Evolutionary conservation across 2,329 filamentous ascomycete species (phyloP), one percentile per base, ranked within the genome.

Genomic region (Aspergillus japonicus): DNA sequence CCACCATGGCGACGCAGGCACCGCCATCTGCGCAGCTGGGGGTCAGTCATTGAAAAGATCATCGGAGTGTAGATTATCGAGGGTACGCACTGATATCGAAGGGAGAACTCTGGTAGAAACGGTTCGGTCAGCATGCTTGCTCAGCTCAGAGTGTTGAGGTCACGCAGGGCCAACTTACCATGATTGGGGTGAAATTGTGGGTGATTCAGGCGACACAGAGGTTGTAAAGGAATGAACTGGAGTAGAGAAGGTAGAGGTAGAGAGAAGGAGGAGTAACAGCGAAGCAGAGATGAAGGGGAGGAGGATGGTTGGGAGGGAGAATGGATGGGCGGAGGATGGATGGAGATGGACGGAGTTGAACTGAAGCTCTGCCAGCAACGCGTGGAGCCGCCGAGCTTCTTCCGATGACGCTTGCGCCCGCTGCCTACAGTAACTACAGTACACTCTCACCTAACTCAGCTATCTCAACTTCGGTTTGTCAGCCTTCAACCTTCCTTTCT

Each of bases 1-100:
- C 95, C 67, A 96, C 93, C 95, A 98, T 98, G 80, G 94, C 94
- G 68, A 98, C 92, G 81, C 90, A 94, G 82, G 94, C 94, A 78
- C 94, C 94, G 82, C 94, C 94, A 78, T 89, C 86, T 87, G 66
- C 58, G 50, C 49, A 55, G 39, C 33, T 21, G 10, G 29, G 29
- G 19, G 39, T 66, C 59, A 64, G 51, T 59, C 39, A 47, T 47
- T 48, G 16, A 26, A 33, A 44, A 35, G 23, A 50, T 47, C 31
- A 50, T 50, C 47, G 49, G 59, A 47, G 29, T 48, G 56, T 29
- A 51, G 59, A 56, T 54, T 52, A 59, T 48, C 65, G 44, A 54
- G 51, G 60, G 52, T 48, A 60, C 86, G 77, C 84, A 96, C 92
- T 97, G 88, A 96, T 96, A 78, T 92, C 89, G 86, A 96, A 96